phyloP scores from a whole-genome alignment of 805 yeast genomes.

The Ogataea angusta region DNA sequence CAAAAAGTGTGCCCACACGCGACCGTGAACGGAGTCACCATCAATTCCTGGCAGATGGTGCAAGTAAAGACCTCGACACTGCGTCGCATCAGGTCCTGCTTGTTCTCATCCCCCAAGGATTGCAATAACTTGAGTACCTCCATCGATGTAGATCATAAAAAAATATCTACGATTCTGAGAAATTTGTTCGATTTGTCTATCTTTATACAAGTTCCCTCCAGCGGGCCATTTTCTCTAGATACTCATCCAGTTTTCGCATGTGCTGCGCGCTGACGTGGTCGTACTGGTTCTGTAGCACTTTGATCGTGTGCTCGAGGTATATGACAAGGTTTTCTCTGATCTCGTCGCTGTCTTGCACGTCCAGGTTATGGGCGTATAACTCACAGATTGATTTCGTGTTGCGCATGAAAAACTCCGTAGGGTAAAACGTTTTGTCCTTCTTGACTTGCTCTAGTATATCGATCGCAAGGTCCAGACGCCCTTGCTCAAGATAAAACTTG shows the following conservation, averaged over 20 bases:
- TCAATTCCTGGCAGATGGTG: slow-evolving; percentile 65
- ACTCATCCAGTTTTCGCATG: slow-evolving; percentile 1
- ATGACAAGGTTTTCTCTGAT: not conserved
- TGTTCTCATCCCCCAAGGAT: slow-evolving; percentile 15
- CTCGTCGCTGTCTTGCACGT: not conserved
- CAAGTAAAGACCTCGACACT: slow-evolving; percentile 42
- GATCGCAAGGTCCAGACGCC: slow-evolving; percentile 14
- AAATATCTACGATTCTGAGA: not conserved
- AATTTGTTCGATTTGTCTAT: slow-evolving; percentile 1
- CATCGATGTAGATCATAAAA: slow-evolving; percentile 5
- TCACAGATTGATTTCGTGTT: slow-evolving; percentile 1
- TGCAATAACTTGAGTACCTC: slow-evolving; percentile 7
- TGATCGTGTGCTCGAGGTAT: slow-evolving; percentile 1
- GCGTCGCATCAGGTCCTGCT: slow-evolving; percentile 16
- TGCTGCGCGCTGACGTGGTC: not conserved
- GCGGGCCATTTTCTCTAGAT: not conserved
- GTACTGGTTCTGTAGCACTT: not conserved
- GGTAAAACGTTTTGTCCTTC: slow-evolving; percentile 9
- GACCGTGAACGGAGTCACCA: slow-evolving; percentile 58
- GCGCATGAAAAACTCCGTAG: slow-evolving; percentile 13
- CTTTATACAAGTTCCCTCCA: slow-evolving; percentile 11
- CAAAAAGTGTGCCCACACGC: slow-evolving; percentile 76
- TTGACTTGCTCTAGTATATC: slow-evolving; percentile 16
- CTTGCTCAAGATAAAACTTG: slow-evolving; percentile 12
- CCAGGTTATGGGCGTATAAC: not conserved